Evolutionary conservation across 78 protist species (phyloP).

Genomic region (Dictyostelium intermedium): DNA sequence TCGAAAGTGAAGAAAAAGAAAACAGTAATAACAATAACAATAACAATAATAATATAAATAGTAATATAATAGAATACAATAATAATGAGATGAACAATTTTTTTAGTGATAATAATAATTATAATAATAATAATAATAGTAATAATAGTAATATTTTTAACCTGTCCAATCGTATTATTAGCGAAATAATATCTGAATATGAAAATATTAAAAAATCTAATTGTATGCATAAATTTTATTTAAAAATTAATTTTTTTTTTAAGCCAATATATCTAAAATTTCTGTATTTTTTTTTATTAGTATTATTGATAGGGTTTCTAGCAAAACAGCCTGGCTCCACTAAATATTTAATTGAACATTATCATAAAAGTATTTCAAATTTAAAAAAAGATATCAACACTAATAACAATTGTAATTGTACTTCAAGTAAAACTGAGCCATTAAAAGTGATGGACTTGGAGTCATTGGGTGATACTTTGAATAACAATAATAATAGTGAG

Average conservation of each 20-base stretch:
- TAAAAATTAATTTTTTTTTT: too few species aligned
- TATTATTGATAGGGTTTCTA: background rate
- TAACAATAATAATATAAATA: too few species aligned
- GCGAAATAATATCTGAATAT: constrained; percentile 11
- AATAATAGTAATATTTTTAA: background rate
- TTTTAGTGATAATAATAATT: too few species aligned
- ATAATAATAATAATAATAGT: background rate
- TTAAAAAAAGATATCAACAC: background rate
- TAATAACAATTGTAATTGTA: background rate
- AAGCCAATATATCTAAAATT: too few species aligned
- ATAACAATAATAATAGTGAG: background rate
- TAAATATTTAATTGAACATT: background rate
- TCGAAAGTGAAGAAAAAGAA: background rate
- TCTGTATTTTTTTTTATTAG: background rate
- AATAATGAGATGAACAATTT: too few species aligned
- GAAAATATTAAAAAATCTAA: background rate
- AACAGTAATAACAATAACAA: too few species aligned
- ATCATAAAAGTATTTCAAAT: background rate
- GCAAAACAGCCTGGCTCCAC: background rate
- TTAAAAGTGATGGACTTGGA: background rate
- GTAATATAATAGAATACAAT: too few species aligned
- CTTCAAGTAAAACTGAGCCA: background rate
- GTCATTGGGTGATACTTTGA: background rate
- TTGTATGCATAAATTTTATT: background rate
- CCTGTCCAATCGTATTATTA: background rate